Base-by-base conservation (phyloP, 768 basidiomycete genomes). In the Harrya chromipes region DNA sequence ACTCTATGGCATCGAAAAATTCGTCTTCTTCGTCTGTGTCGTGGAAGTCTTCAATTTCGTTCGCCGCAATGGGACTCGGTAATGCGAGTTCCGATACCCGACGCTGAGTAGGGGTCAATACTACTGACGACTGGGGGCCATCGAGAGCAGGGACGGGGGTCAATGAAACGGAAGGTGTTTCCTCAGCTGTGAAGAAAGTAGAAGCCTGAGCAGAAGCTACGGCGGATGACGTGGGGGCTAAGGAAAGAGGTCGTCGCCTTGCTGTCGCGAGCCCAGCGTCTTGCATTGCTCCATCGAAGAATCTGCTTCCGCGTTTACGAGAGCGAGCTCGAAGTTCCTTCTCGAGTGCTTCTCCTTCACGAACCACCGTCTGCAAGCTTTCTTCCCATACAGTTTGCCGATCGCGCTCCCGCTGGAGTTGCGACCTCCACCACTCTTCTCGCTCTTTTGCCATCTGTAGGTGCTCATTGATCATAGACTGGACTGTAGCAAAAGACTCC, bases 1-100 rank as follows among this genome's bases (percentile, higher is more conserved):
- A 69, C 63, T 97, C 94, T 60, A 97, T 94, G 26, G 95, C 94
- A 65, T 97, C 95, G 63, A 95, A 97, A 69, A 97, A 97, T 68
- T 98, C 94, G 69, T 97, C 95, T 61, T 94, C 88, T 37, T 90
- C 88, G 59, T 89, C 87, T 1, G 85, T 87, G 47, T 79, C 79
- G 19, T 59, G 58, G 1, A 46, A 40, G 1, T 64, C 70, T 2
- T 69, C 70, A 10, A 74, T 75, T 14, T 68, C 69, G 4, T 68
- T 67, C 14, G 60, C 36, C 7, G 26, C 5, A 1, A n/a, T 52
- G 10, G 59, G 53, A 29, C 55, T 43, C 11, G 60, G 58, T 10
- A 48, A 34, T 9, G 34, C 52, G 17, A 55, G 36, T 21, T 51
- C 62, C 4, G 60, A 54, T 4, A 53, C 33, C 20, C 57, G 50